Evolutionary conservation across 352 stramenopile species (phyloP), one percentile per base, ranked within the genome.

Genomic region (Globisporangium uncinulatum): DNA sequence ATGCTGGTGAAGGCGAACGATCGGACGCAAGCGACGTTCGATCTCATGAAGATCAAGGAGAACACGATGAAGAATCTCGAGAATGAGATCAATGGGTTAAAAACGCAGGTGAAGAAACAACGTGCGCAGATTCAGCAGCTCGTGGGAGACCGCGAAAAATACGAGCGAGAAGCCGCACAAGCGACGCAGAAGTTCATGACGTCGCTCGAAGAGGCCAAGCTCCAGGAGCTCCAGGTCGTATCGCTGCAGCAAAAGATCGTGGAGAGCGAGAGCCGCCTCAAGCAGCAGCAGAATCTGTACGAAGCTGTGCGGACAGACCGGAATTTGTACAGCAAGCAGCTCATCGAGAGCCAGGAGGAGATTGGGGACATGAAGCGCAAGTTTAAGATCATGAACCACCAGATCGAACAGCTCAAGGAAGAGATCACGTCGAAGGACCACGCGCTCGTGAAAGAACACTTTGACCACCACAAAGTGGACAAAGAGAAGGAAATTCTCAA

Each of bases 201-300:
- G 54, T 71, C 86, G 8, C 81, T 97, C 64, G 81, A 88, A 67
- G 74, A 90, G 15, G 76, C 61, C 32, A 91, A 91, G 51, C 53
- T 90, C 31, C 88, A 91, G 51, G 81, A 90, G 43, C 89, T 92
- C 78, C 74, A 78, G 14, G 85, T 87, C 51, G 71, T 83, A 45
- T 82, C 91, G 67, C 78, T 92, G 68, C 78, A 92, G 57, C 90
- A 91, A 59, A 92, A 91, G 48, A 75, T 98, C 9, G 76, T 83
- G 29, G 93, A 98, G 48, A 80, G 86, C 31, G 91, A 98, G 52
- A 86, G 62, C 39, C 97, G 97, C 67, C 76, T 99, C 49, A 98
- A 98, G 74, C 92, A 98, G 66, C 95, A 99, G 70, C 89, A 98
- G 69, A 86, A 98, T 63, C 76, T 98, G 19, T 98, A 99, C 63